phyloP scores from a whole-genome alignment of 1,284 basidiomycete genomes.

The Cutaneotrichosporon arboriforme region DNA sequence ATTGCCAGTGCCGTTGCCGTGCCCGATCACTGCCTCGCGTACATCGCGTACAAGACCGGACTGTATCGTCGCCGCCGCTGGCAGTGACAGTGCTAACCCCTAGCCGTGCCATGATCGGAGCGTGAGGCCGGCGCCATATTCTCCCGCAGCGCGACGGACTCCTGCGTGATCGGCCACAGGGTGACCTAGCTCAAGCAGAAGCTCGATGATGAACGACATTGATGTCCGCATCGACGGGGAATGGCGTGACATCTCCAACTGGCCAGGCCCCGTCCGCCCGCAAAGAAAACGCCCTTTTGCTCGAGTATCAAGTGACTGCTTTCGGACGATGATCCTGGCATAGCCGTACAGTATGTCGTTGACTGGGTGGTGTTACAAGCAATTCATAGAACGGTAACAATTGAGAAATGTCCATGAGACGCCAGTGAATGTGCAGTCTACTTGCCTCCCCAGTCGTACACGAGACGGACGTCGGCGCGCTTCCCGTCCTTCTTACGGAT shows the following conservation, averaged over 20 bases:
- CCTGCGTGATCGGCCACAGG: slow-evolving; percentile 21
- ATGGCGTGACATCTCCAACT: slow-evolving; percentile 22
- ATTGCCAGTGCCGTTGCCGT: slow-evolving; percentile 29
- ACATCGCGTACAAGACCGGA: slow-evolving; percentile 31
- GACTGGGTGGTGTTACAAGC: not conserved
- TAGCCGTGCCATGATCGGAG: slow-evolving; percentile 28
- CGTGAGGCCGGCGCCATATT: slow-evolving; percentile 21
- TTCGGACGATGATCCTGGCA: not conserved
- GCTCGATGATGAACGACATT: slow-evolving; percentile 33
- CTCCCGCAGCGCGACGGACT: slow-evolving; percentile 18
- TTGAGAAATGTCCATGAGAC: not conserved
- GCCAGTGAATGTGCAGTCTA: not conserved
- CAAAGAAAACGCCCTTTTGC: slow-evolving; percentile 15
- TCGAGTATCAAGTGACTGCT: slow-evolving; percentile 4
- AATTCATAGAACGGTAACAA: not conserved
- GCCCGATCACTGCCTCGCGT: slow-evolving; percentile 28
- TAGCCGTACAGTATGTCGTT: not conserved
- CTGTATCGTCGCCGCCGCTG: too few species aligned
- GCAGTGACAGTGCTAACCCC: not conserved
- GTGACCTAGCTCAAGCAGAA: slow-evolving; percentile 31
- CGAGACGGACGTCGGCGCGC: slow-evolving; percentile 1
- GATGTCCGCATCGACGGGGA: slow-evolving; percentile 23
- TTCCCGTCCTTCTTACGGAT: slow-evolving; percentile 3
- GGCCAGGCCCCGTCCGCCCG: slow-evolving; percentile 17
- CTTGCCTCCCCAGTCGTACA: slow-evolving; percentile 5